These are phyloP conservation scores for Phanerochaete carnosa DNA, from an alignment of 768 basidiomycete species.

Conservation along the genomic window DNA sequence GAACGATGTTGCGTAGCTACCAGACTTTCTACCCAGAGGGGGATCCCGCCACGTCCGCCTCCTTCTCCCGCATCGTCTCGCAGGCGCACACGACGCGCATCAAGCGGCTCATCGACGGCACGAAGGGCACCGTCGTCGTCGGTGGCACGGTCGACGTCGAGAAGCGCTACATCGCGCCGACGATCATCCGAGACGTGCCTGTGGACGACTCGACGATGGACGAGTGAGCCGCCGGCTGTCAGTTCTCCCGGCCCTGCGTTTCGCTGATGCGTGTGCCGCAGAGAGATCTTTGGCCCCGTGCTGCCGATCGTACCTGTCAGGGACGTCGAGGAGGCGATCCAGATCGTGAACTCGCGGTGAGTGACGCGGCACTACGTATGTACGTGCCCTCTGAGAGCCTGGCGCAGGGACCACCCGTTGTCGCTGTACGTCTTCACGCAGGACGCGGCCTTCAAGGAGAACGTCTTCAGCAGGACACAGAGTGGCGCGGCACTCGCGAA, in stretches of 20 bases:
- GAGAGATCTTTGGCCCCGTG: slow-evolving; percentile 84
- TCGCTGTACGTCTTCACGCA: slow-evolving; percentile 75
- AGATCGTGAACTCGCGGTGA: slow-evolving; percentile 59
- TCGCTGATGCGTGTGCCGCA: slow-evolving; percentile 23
- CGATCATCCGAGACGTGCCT: slow-evolving; percentile 62
- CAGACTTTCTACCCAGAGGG: slow-evolving; percentile 53
- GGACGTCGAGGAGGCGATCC: slow-evolving; percentile 67
- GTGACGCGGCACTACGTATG: slow-evolving; percentile 10
- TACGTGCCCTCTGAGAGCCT: neutral
- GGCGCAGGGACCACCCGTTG: slow-evolving; percentile 64
- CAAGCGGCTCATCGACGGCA: slow-evolving; percentile 58
- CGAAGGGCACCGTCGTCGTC: slow-evolving; percentile 59
- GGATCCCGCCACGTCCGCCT: slow-evolving; percentile 37
- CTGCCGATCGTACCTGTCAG: slow-evolving; percentile 73
- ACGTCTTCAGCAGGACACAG: slow-evolving; percentile 67
- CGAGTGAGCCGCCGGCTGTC: slow-evolving; percentile 48
- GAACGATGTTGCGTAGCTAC: slow-evolving; percentile 35
- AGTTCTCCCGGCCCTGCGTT: neutral
- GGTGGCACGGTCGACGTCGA: slow-evolving; percentile 62
- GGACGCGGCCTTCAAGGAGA: slow-evolving; percentile 53
- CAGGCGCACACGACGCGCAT: slow-evolving; percentile 55
- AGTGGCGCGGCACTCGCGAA: slow-evolving; percentile 72
- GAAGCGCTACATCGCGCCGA: slow-evolving; percentile 67
- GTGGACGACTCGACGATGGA: slow-evolving; percentile 70
- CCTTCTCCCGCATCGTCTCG: slow-evolving; percentile 51